Conservation (phyloP, 2,329 filamentous ascomycete genomes). For the Xylariaceae sp. region DNA sequence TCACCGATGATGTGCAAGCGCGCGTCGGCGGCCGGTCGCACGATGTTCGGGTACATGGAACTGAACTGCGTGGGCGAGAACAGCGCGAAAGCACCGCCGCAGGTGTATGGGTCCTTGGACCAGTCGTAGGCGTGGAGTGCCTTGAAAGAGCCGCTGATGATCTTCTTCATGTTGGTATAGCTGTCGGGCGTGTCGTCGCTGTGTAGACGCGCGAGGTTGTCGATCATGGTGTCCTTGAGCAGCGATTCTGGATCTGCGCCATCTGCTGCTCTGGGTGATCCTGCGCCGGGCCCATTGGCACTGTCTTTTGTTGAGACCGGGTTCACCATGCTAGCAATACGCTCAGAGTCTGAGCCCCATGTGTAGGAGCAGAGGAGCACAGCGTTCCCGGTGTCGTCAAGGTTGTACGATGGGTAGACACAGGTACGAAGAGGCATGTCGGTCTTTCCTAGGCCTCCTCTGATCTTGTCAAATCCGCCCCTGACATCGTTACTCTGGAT, state of each 20-base stretch:
- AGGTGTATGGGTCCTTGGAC: slow-evolving; percentile 29
- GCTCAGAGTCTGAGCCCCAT: slow-evolving; percentile 2
- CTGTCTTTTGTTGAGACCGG: not conserved
- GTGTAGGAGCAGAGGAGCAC: slow-evolving; percentile 7
- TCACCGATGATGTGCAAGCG: slow-evolving; percentile 33
- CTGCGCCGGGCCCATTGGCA: not conserved
- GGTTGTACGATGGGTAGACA: slow-evolving; percentile 30
- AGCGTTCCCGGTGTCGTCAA: slow-evolving; percentile 11
- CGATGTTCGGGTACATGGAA: slow-evolving; percentile 29
- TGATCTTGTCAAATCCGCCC: slow-evolving; percentile 12
- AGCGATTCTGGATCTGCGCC: not conserved
- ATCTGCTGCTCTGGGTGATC: too few relatives aligned
- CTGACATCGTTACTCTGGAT: slow-evolving; percentile 1
- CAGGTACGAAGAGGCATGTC: slow-evolving; percentile 23
- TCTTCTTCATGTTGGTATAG: not conserved
- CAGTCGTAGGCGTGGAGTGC: slow-evolving; percentile 25
- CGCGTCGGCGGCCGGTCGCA: slow-evolving; percentile 19
- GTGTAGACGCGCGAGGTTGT: slow-evolving; percentile 2
- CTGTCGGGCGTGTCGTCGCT: slow-evolving; percentile 5
- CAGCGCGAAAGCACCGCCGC: slow-evolving; percentile 34
- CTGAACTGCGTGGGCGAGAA: slow-evolving; percentile 37
- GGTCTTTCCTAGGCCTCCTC: slow-evolving; percentile 22
- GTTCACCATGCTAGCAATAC: slow-evolving; percentile 1
- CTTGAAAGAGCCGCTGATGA: not conserved
- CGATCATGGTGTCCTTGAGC: slow-evolving; percentile 1